A percentile compares a stretch with the other conserved stretches of the same genome.
Evolutionary conservation across 2,329 filamentous ascomycete species (phyloP).

Genomic region (Fusarium sp.): DNA sequence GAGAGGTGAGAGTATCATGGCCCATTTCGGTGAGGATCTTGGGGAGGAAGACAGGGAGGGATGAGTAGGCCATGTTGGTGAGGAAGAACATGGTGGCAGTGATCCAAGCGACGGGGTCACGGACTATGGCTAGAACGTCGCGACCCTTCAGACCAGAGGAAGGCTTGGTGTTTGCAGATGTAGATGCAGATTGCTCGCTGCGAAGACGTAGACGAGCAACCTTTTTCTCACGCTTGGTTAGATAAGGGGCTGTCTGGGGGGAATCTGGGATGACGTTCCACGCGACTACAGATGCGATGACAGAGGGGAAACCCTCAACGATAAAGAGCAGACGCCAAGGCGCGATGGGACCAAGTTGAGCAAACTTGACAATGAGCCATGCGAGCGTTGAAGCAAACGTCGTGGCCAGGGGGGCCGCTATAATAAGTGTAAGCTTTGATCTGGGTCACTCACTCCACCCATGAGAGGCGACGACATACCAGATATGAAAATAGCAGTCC

Average conservation of each 20-base stretch:
- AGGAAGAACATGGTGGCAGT: conserved; percentile 87
- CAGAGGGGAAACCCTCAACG: conserved; percentile 85
- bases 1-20: conserved; percentile 72
- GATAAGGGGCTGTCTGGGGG: conserved; percentile 72
- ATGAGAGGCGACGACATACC: conserved; percentile 53
- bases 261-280: conserved; percentile 83
- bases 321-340: conserved; percentile 89
- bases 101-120: conserved; percentile 65
- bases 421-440: conserved; percentile 58
- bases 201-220: conserved; percentile 77
- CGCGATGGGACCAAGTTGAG: conserved; percentile 73
- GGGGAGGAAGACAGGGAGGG: conserved; percentile 87
- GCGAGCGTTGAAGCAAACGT: conserved; percentile 82
- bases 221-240: conserved; percentile 71
- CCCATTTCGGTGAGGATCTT: conserved; percentile 84
- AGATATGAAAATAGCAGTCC: conserved; percentile 88
- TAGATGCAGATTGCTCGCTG: conserved; percentile 54
- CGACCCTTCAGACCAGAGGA: conserved; percentile 59
- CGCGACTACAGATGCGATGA: conserved; percentile 78
- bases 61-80: conserved; percentile 88
- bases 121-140: conserved; percentile 63
- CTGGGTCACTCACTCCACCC: conserved; percentile 6
- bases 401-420: conserved; percentile 82
- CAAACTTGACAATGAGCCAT: conserved; percentile 79
- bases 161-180: conserved; percentile 30